Conservation (phyloP, 2,329 filamentous ascomycete species). For the Colletotrichum eremochloae region DNA sequence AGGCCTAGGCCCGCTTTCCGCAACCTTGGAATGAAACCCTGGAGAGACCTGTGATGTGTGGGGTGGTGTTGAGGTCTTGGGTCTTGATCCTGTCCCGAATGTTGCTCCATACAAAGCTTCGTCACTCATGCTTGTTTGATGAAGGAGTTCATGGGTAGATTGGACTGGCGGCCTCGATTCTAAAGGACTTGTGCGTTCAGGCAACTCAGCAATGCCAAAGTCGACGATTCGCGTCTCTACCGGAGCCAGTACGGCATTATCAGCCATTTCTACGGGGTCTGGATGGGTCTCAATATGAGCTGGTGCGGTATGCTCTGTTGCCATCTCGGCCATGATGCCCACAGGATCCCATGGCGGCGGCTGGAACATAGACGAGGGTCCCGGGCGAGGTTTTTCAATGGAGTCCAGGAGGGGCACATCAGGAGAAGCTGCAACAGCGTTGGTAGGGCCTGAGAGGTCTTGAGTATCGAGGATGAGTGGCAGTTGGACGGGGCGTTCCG, state of each 20-base stretch:
- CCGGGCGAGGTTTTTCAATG: conserved; percentile 51
- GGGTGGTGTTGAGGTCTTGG: conserved; percentile 17
- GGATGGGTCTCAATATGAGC: conserved; percentile 60
- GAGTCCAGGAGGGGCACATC: conserved; percentile 52
- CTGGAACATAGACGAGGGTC: conserved; percentile 46
- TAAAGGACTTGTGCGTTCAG: conserved; percentile 50
- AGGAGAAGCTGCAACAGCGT: conserved; percentile 9
- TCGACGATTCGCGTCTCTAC: conserved; percentile 49
- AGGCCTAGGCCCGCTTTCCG: background rate
- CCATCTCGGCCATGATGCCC: conserved; percentile 62
- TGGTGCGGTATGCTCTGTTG: conserved; percentile 57
- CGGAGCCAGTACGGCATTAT: conserved; percentile 53
- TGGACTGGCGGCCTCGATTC: conserved; percentile 42
- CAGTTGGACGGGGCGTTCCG: background rate
- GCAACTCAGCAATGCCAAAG: conserved; percentile 55
- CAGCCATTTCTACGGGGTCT: conserved; percentile 60
- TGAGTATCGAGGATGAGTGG: conserved; percentile 12
- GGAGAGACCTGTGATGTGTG: background rate
- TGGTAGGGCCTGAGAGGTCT: background rate
- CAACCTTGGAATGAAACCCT: no score
- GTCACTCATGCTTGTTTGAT: conserved; percentile 40
- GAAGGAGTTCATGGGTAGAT: conserved; percentile 34
- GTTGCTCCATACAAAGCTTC: conserved; percentile 39
- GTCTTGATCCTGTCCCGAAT: conserved; percentile 39
- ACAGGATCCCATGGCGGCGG: conserved; percentile 53